Base-by-base conservation (phyloP, 2,329 filamentous ascomycete genomes). In the Metarhizium humberi region DNA sequence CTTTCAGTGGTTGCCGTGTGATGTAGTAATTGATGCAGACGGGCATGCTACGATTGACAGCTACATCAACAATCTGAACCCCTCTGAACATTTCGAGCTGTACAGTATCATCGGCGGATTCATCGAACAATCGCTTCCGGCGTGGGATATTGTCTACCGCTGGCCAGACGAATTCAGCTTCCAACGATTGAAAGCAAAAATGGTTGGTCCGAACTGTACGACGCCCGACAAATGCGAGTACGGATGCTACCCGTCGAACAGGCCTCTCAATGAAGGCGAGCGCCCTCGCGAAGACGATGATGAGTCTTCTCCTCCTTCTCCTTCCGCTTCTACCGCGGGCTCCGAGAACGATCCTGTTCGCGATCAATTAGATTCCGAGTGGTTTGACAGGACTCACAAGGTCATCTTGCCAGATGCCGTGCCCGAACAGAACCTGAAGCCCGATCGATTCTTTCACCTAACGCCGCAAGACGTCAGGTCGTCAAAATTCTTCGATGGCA, bases 11-110 rank as follows among this genome's bases (percentile, higher is more conserved):
- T 66, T 83, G 14, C 79, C 80, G 13, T 74, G 73, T 51, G 73
- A 79, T 4, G 69, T 82, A 16, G 62, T 69, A n/a, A 66, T 79
- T 47, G 62, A 66, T 2, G 64, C 67, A 1, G 64, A 70, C 8
- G 67, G 65, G 3, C 62, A 57, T 4, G 67, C 71, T 11, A 70
- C 64, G 16, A 75, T 81, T 30, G 68, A 68, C 3, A 78, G 75
- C 59, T 81, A 81, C 60, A 72, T 80, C 64, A 81, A 81, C 63
- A 80, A 80, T 58, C 62, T 80, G 1, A 77, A 81, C 57, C 78
- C 78, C 0, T 30, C 56, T 1, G 52, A 68, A 2, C 68, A 78
- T 49, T 58, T 60, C 8, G 58, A 55, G 3, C 62, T 78, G 0
- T 79, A 78, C 54, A 56, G 55, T 1, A 60, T 74, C 3, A 62